Evolutionary conservation across 2,329 filamentous ascomycete genomes (phyloP).

Genomic region (Leptoxyphium fumago): DNA sequence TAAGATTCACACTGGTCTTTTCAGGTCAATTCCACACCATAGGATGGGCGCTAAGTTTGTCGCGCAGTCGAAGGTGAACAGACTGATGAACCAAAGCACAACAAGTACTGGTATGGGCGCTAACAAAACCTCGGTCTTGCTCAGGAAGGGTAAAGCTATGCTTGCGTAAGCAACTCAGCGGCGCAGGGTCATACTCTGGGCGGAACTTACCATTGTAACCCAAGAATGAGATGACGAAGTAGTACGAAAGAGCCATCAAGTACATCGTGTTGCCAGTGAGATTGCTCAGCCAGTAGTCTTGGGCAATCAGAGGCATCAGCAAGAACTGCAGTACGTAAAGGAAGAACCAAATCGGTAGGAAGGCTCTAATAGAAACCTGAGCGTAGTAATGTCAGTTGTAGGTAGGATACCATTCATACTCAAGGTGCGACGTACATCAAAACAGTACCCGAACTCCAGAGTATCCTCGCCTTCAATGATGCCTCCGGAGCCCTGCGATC

Average conservation of each 20-base stretch:
- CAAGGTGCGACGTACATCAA: constrained; percentile 38
- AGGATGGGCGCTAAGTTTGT: constrained; percentile 36
- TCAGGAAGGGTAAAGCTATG: constrained; percentile 47
- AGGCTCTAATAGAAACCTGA: constrained; percentile 48
- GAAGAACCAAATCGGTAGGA: constrained; percentile 53
- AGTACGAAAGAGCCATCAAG: constrained; percentile 50
- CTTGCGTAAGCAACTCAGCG: constrained; percentile 1
- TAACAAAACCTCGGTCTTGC: constrained; percentile 51
- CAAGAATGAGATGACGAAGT: constrained; percentile 53
- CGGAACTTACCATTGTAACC: constrained; percentile 44
- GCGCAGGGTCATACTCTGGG: no score
- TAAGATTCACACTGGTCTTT: constrained; percentile 23
- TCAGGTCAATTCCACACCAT: constrained; percentile 32
- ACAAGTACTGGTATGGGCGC: constrained; percentile 45
- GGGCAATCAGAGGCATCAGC: constrained; percentile 45
- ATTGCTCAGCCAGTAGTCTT: constrained; percentile 40
- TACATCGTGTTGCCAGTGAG: constrained; percentile 53
- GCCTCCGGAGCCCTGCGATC: constrained; percentile 9
- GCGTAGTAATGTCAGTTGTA: constrained; percentile 1
- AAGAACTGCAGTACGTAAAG: constrained; percentile 54
- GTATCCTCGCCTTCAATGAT: constrained; percentile 33
- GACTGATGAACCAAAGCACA: constrained; percentile 41
- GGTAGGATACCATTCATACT: neutral
- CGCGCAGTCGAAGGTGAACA: constrained; percentile 37
- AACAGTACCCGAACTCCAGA: constrained; percentile 57